Evolutionary conservation across 345 rosid genomes (phyloP), one percentile per base, ranked within the genome.

Genomic region (Reutealis trisperma): DNA sequence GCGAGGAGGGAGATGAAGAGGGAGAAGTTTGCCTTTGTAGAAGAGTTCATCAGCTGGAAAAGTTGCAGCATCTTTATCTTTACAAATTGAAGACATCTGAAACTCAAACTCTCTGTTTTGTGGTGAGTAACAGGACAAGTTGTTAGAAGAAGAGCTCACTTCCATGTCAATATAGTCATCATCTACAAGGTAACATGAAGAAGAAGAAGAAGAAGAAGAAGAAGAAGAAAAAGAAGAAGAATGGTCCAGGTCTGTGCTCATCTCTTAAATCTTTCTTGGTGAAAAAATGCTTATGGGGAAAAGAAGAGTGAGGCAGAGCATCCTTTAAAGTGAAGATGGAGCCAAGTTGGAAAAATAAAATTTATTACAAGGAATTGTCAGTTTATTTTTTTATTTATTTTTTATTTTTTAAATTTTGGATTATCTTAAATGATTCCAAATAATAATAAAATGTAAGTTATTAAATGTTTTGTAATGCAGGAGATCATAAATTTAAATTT

Each of bases 11-110:
- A 91, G 88, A 66, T 88, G 97, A 42, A 96, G 99, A 79, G 99
- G 99, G 41, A 96, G 97, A 79, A 96, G 97, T 75, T 90, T 92
- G 11, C 99, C 99, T 18, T 86, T 90, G 88, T 87, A 92, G 89
- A 96, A 96, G 45, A 96, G 99, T 72, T 96, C 97, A 59, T 96
- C 99, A 30, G 99, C 98, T 0, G 97, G 95, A 32, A 86, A 88
- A 62, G 86, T 71, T 16, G 82, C 70, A 19, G 82, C 27, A 5
- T 77, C 86, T 60, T 76, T 85, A 10, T 85, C 91, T 9, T 65
- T 69, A 67, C 90, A 77, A 75, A 84, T 64, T 71, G 87, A 85
- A 66, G 91, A 83, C 94, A 89, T 88, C 79, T 91, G 93, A 61
- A 96, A 96, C 87, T 96, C 98, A 75, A 96, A 96, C 71, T 92